These are phyloP conservation scores for Diaporthe capsici DNA, from an alignment of 2,329 filamentous ascomycete genomes.

Conservation along the genomic window DNA sequence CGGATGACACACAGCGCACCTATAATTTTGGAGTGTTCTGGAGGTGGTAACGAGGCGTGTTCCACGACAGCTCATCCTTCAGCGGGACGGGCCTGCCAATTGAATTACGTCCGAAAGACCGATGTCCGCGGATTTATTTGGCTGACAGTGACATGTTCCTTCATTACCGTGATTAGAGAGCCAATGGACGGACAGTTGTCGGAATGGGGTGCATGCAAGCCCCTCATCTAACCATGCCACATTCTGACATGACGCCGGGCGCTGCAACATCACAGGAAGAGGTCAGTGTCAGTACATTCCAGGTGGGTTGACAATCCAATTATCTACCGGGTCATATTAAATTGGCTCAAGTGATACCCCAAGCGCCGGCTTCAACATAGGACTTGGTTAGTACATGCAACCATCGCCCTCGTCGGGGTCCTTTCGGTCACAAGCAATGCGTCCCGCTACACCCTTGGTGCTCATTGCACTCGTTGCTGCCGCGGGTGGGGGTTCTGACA, in stretches of 20 bases:
- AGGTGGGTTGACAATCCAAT: not conserved
- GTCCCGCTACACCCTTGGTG: not conserved
- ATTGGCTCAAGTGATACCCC: not conserved
- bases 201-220: not conserved
- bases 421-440: not conserved
- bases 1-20: not conserved
- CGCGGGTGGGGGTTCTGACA: not conserved
- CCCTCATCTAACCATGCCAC: slow-evolving; percentile 2
- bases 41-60: not conserved
- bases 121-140: not conserved
- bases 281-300: not conserved
- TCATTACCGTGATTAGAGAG: too few species aligned
- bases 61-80: not conserved
- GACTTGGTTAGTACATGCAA: not conserved
- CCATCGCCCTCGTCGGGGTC: not conserved
- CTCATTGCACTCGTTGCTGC: slow-evolving; percentile 1
- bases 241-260: not conserved
- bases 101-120: not conserved
- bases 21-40: not conserved
- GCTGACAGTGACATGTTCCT: not conserved
- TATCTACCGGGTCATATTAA: not conserved
- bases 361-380: not conserved
- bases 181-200: slow-evolving; percentile 7
- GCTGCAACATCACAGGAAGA: not conserved
- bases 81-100: not conserved